Evolutionary conservation across 352 stramenopile species (phyloP).

Genomic region (Achlya hypogyna): DNA sequence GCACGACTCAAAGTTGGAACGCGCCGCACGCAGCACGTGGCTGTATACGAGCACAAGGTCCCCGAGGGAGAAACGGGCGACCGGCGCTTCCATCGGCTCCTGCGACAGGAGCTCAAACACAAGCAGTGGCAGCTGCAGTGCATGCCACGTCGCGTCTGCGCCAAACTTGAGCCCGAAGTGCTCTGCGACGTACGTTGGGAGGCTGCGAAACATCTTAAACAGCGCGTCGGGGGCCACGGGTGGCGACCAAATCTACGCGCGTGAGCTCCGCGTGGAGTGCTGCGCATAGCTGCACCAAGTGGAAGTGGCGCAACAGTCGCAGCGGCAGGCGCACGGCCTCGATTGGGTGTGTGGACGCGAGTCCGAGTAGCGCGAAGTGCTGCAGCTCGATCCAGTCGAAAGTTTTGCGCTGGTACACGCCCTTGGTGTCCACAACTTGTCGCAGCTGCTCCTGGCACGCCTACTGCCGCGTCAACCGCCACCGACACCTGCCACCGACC

Average conservation of each 20-base stretch:
- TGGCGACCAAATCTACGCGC: conserved; percentile 3
- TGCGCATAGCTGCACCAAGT: conserved; percentile 28
- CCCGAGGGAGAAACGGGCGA: conserved; percentile 10
- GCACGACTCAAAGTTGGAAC: conserved; percentile 5
- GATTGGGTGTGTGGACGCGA: neutral
- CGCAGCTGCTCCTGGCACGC: conserved; percentile 45
- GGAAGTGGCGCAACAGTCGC: conserved; percentile 55
- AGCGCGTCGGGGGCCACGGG: neutral
- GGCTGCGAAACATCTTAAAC: conserved; percentile 1
- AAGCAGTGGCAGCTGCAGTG: conserved; percentile 3
- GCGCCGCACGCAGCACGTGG: neutral
- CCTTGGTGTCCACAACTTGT: conserved; percentile 46
- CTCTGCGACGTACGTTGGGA: neutral
- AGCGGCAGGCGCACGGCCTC: conserved; percentile 20
- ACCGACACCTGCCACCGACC: neutral
- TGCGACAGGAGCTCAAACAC: neutral
- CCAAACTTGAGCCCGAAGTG: neutral
- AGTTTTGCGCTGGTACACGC: conserved; percentile 15
- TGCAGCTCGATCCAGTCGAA: conserved; percentile 11
- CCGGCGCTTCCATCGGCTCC: neutral
- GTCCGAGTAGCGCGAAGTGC: neutral
- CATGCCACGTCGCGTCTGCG: neutral
- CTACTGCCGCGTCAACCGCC: neutral
- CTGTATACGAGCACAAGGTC: conserved; percentile 10
- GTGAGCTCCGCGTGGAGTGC: neutral